Base-by-base conservation (phyloP, 75 land plant species). In the Pinus albicaulis region DNA sequence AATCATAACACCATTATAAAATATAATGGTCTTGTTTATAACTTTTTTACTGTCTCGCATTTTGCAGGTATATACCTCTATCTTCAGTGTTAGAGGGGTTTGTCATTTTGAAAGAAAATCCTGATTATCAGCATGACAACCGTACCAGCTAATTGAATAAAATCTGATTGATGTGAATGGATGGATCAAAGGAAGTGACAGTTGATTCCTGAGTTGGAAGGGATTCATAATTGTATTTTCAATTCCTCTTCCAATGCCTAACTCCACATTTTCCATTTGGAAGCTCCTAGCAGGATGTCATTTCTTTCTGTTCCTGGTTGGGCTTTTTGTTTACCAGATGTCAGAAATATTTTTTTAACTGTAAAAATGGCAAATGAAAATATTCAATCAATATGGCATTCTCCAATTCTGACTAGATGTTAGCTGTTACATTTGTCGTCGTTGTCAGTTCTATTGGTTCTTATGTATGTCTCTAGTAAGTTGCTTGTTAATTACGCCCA, bases 21-120 rank as follows among this genome's bases (percentile, higher is more conserved):
- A 13, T 19, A 41, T 11, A 36, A 41, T 19, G 31, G 56, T 19
- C 26, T 48, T 31, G 28, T 57, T 76, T 19, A 20, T 76, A 24
- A 48, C 59, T 44, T 36, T 16, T 36, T 38, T 48, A 22, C 58
- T 52, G 34, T 36, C 36, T 36, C 28, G 5, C 17, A 3, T 79
- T 61, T 76, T 81, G 68, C 92, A 96, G 99, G 81, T 96, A 96
- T 62, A 88, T 91, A 56, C 99, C 98, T 1, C 81, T 96, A 14
- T 87, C 99, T 4, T 90, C 97, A 28, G 87, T 92, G 7, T 80
- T 96, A 15, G 99, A 96, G 76, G 97, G 99, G 12, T 94, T 92
- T 79, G 99, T 96, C 23, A 92, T 96, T 59, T 83, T 96, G 73
- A 91, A 87, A 74, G 94, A 89, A 65, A 95, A 95, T 76, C 98